These are phyloP conservation scores for Calonectria pseudoreteaudii DNA, from an alignment of 2,329 filamentous ascomycete genomes.

Conservation along the genomic window DNA sequence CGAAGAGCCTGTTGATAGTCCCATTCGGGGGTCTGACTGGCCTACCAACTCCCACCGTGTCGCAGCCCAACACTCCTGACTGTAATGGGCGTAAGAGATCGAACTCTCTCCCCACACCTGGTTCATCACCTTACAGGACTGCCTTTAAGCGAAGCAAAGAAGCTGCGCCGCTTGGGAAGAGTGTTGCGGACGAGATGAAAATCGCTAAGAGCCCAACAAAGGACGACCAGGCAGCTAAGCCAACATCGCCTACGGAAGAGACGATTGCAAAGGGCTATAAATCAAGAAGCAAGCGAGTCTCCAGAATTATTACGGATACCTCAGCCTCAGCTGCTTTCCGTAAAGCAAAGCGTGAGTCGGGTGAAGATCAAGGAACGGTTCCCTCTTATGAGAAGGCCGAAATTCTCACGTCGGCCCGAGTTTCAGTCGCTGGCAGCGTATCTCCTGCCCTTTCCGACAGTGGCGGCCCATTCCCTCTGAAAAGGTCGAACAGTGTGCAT, in stretches of 20 bases:
- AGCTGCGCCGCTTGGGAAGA: neutral
- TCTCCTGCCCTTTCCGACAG: constrained; percentile 63
- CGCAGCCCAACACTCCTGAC: constrained; percentile 51
- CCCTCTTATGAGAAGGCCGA: constrained; percentile 66
- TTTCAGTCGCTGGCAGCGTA: constrained; percentile 65
- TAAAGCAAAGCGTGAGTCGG: constrained; percentile 29
- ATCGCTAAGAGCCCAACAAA: constrained; percentile 22
- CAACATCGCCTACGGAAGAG: constrained; percentile 22
- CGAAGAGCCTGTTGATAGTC: constrained; percentile 56
- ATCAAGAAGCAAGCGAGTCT: constrained; percentile 36
- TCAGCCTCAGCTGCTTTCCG: constrained; percentile 20
- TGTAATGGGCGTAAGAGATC: constrained; percentile 48
- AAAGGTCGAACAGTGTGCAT: constrained; percentile 61
- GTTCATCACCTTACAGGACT: constrained; percentile 38
- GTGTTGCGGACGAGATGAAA: constrained; percentile 13
- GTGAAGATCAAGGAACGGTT: constrained; percentile 60
- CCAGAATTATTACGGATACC: constrained; percentile 39
- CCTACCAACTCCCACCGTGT: constrained; percentile 48
- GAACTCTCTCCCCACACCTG: constrained; percentile 43
- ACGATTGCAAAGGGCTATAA: constrained; percentile 21
- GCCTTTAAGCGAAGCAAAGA: constrained; percentile 29
- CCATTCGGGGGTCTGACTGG: constrained; percentile 40
- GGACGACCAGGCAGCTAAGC: constrained; percentile 9
- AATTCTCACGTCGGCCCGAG: constrained; percentile 67
- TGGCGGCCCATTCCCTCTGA: constrained; percentile 52